Evolutionary conservation across 495 filamentous ascomycete species (phyloP).

Genomic region (Platismatia glauca): DNA sequence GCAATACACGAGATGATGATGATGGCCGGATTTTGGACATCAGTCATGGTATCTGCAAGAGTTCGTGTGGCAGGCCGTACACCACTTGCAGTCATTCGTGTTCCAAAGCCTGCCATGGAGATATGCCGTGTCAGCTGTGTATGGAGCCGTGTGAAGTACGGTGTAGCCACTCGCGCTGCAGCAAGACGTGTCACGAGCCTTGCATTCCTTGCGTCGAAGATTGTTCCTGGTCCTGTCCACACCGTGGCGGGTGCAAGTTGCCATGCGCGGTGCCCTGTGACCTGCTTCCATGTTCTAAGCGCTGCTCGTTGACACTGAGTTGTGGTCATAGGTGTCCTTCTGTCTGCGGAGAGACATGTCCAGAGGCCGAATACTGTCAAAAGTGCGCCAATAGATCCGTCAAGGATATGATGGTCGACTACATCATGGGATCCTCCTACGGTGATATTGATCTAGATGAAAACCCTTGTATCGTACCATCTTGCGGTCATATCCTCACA

Average conservation of each 20-base stretch:
- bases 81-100: slow-evolving; percentile 54
- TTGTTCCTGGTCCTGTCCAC: slow-evolving; percentile 51
- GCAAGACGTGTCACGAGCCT: slow-evolving; percentile 50
- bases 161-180: slow-evolving; percentile 55
- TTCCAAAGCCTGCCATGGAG: slow-evolving; percentile 43
- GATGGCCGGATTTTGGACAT: slow-evolving; percentile 23
- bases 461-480: slow-evolving; percentile 52
- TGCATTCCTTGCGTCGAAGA: slow-evolving; percentile 53
- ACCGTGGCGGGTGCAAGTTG: slow-evolving; percentile 48
- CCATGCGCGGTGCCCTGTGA: slow-evolving; percentile 56
- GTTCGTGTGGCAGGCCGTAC: slow-evolving; percentile 45
- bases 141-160: slow-evolving; percentile 46
- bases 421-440: slow-evolving; percentile 42
- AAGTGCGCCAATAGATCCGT: slow-evolving; percentile 37
- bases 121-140: slow-evolving; percentile 47
- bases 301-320: slow-evolving; percentile 46
- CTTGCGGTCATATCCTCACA: slow-evolving; percentile 59
- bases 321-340: slow-evolving; percentile 67
- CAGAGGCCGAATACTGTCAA: slow-evolving; percentile 47
- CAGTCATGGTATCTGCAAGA: slow-evolving; percentile 44
- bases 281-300: slow-evolving; percentile 54
- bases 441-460: slow-evolving; percentile 48
- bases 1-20: slow-evolving; percentile 29
- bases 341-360: slow-evolving; percentile 59
- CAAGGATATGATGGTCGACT: slow-evolving; percentile 44